These are phyloP conservation scores for Cymbomonas tetramitiformis DNA, from an alignment of 139 green algal species.

Conservation along the genomic window DNA sequence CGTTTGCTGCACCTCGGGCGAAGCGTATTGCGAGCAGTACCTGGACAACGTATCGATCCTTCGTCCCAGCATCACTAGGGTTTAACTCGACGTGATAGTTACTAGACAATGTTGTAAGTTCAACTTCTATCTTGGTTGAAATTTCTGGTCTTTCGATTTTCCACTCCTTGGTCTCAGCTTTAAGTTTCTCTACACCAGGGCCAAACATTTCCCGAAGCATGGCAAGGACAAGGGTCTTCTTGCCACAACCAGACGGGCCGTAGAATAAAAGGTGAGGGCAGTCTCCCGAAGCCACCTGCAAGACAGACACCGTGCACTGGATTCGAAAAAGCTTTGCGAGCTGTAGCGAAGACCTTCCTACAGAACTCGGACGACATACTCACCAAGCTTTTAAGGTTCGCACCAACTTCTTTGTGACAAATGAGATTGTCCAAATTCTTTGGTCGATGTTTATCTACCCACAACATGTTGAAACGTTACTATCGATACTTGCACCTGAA, in stretches of 20 bases:
- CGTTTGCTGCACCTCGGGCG: too few species aligned
- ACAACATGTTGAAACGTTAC: constrained; percentile 31
- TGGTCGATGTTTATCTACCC: constrained; percentile 67
- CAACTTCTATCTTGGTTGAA: constrained; percentile 86
- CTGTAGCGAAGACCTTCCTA: constrained; percentile 1
- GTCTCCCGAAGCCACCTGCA: too few species aligned
- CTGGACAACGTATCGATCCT: constrained; percentile 82
- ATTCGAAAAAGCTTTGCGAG: not conserved
- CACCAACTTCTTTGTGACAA: constrained; percentile 50
- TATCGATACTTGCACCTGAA: too few species aligned
- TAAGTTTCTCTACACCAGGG: constrained; percentile 73
- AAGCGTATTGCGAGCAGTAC: too few species aligned
- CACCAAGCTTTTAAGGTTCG: constrained; percentile 74
- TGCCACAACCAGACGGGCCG: constrained; percentile 78
- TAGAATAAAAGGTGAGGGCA: constrained; percentile 85
- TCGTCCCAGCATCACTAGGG: constrained; percentile 75
- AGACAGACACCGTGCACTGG: constrained; percentile 40
- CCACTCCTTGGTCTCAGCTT: constrained; percentile 83
- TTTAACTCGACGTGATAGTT: constrained; percentile 92
- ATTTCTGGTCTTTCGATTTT: constrained; percentile 48
- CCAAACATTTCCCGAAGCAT: constrained; percentile 85
- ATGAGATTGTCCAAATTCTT: constrained; percentile 61
- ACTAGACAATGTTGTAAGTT: constrained; percentile 74
- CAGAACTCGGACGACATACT: too few species aligned
- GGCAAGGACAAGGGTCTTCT: constrained; percentile 85